A percentile compares a stretch with the other conserved stretches of the same genome.
These are phyloP conservation scores for Leccinum cinnamomeum DNA, from an alignment of 1,284 basidiomycete species.

Conservation along the genomic window DNA sequence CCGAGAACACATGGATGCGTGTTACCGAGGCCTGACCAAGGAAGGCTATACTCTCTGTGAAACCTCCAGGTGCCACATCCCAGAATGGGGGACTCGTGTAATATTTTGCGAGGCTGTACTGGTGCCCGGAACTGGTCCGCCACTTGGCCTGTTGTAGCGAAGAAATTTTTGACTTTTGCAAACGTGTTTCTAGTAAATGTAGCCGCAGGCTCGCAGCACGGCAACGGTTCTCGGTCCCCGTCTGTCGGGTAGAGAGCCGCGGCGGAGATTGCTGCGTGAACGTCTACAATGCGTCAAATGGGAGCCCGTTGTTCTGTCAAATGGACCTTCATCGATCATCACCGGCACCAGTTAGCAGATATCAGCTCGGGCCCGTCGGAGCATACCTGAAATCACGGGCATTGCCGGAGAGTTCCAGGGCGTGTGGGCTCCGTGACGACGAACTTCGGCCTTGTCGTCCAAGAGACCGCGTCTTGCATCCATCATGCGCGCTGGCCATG, in stretches of 20 bases:
- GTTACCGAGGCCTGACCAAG: slow-evolving; percentile 31
- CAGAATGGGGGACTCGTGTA: slow-evolving; percentile 24
- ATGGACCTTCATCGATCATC: slow-evolving; percentile 4
- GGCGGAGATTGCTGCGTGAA: slow-evolving; percentile 37
- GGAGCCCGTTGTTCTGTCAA: slow-evolving; percentile 5
- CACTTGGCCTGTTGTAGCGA: slow-evolving; percentile 11
- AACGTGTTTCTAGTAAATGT: slow-evolving; percentile 5
- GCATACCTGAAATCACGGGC: slow-evolving; percentile 1
- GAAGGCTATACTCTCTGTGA: slow-evolving; percentile 36
- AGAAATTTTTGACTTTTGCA: slow-evolving; percentile 18
- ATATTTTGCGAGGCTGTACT: slow-evolving; percentile 27
- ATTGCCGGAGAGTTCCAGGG: slow-evolving; percentile 29
- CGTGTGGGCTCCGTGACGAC: slow-evolving; percentile 1
- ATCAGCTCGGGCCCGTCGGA: slow-evolving; percentile 28
- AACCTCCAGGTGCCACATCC: slow-evolving; percentile 16
- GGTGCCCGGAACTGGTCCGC: slow-evolving; percentile 16
- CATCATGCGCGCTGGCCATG: slow-evolving; percentile 6
- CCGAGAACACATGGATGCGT: slow-evolving; percentile 28
- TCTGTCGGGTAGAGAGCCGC: slow-evolving; percentile 15
- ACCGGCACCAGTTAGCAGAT: slow-evolving; percentile 11
- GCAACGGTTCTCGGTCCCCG: slow-evolving; percentile 13
- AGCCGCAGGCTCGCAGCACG: slow-evolving; percentile 11
- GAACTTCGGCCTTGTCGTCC: slow-evolving; percentile 14
- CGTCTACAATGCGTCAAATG: neutral
- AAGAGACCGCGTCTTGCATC: slow-evolving; percentile 17